phyloP scores from a whole-genome alignment of 441 rosid species.

The Gossypium davidsonii region DNA sequence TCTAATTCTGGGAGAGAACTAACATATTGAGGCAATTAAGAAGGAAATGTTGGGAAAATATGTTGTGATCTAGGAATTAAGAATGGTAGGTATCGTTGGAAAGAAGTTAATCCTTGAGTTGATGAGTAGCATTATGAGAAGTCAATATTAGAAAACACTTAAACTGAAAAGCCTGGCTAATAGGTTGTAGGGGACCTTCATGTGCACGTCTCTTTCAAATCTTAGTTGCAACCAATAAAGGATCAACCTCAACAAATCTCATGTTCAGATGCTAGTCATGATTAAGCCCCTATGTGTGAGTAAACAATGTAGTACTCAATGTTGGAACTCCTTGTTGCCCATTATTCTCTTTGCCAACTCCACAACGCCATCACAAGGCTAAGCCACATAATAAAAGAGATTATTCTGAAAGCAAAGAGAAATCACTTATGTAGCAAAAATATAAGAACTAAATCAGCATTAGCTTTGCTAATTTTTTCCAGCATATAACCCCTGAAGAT shows the following conservation, averaged over 20 bases:
- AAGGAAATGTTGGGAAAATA: neutral
- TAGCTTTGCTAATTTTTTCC: neutral
- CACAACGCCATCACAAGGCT: neutral
- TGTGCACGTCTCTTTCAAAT: neutral
- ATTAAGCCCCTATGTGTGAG: neutral
- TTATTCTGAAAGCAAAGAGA: neutral
- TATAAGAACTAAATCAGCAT: neutral
- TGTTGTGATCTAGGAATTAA: neutral
- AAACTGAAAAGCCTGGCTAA: neutral
- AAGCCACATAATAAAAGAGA: neutral
- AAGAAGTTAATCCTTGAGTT: neutral
- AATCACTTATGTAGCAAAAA: neutral
- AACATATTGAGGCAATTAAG: neutral
- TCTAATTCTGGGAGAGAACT: neutral
- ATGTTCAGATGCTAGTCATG: neutral
- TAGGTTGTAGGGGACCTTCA: neutral
- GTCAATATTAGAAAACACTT: neutral
- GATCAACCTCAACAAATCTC: neutral
- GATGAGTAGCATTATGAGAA: neutral
- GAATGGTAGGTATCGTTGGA: neutral
- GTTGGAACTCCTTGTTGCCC: constrained; percentile 2
- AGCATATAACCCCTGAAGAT: neutral
- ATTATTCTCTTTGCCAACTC: neutral
- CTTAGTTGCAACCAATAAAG: neutral
- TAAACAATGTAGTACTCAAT: neutral